A percentile compares a stretch with the other conserved stretches of the same genome.
These are phyloP conservation scores for Eucalyptus globulus DNA, from an alignment of 345 rosid genomes.

Conservation along the genomic window DNA sequence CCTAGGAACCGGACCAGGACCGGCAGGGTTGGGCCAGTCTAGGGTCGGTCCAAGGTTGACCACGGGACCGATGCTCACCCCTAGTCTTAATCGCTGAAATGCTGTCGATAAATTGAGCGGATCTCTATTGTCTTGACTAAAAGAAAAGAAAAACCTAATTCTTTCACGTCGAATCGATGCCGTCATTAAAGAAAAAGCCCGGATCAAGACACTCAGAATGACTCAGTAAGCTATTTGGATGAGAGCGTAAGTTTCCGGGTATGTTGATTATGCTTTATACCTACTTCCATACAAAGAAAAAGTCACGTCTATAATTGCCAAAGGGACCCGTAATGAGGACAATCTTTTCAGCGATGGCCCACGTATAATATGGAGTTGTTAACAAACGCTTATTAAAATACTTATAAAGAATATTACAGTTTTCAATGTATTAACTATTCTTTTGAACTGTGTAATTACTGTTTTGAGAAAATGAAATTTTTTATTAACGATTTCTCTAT, in stretches of 20 bases:
- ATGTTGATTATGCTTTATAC: not conserved
- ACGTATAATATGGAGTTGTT: not conserved
- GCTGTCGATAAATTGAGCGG: not conserved
- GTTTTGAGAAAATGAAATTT: not conserved
- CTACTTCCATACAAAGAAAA: not conserved
- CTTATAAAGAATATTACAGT: not conserved
- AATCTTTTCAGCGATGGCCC: not conserved
- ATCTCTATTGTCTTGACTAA: not conserved
- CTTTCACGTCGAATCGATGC: not conserved
- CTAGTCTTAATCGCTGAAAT: not conserved
- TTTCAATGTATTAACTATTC: not conserved
- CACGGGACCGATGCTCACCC: no score
- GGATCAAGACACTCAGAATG: not conserved
- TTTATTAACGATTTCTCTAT: fast-evolving
- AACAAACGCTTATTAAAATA: not conserved
- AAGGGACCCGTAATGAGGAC: not conserved
- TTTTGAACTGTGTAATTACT: not conserved
- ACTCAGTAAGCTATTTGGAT: not conserved
- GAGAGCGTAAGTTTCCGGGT: not conserved
- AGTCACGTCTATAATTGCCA: not conserved
- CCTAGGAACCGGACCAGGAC: no score
- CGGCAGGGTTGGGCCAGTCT: no score
- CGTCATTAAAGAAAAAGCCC: not conserved
- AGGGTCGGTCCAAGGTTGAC: no score
- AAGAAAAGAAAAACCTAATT: not conserved